phyloP scores from a whole-genome alignment of 2,329 filamentous ascomycete genomes.

The Acrodontium crateriforme region DNA sequence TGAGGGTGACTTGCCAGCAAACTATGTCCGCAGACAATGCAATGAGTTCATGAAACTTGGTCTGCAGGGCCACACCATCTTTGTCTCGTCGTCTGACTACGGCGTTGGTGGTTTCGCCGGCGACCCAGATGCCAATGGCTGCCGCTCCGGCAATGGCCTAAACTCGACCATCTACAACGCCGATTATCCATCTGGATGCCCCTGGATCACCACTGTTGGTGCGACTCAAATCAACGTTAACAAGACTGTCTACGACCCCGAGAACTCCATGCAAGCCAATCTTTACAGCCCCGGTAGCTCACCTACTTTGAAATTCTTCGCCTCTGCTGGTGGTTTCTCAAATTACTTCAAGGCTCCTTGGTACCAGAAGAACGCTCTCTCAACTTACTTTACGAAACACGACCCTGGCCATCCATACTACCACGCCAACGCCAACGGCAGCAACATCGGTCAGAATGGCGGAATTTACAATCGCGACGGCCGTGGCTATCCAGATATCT shows the following conservation, averaged over 20 bases:
- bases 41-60: slow-evolving; percentile 50
- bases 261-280: too few species aligned
- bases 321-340: slow-evolving; percentile 29
- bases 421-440: slow-evolving; percentile 8
- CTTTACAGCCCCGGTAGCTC: too few species aligned
- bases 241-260: slow-evolving; percentile 18
- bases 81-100: slow-evolving; percentile 47
- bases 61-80: slow-evolving; percentile 45
- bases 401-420: slow-evolving; percentile 7
- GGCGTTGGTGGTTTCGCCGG: slow-evolving; percentile 38
- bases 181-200: too few species aligned
- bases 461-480: too few species aligned
- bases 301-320: too few species aligned
- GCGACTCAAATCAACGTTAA: slow-evolving; percentile 27
- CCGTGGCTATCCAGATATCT: slow-evolving; percentile 31
- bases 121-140: slow-evolving; percentile 29
- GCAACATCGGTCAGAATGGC: slow-evolving; percentile 8
- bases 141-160: slow-evolving; percentile 27
- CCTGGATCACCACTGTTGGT: slow-evolving; percentile 33
- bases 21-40: slow-evolving; percentile 49
- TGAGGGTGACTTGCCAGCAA: slow-evolving; percentile 45
- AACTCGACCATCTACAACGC: too few species aligned
- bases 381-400: slow-evolving; percentile 8
- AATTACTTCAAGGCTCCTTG: slow-evolving; percentile 28
- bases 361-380: slow-evolving; percentile 29